Evolutionary conservation across 208 protist genomes (phyloP), one percentile per base, ranked within the genome.

Genomic region (Acanthamoeba culbertsoni): DNA sequence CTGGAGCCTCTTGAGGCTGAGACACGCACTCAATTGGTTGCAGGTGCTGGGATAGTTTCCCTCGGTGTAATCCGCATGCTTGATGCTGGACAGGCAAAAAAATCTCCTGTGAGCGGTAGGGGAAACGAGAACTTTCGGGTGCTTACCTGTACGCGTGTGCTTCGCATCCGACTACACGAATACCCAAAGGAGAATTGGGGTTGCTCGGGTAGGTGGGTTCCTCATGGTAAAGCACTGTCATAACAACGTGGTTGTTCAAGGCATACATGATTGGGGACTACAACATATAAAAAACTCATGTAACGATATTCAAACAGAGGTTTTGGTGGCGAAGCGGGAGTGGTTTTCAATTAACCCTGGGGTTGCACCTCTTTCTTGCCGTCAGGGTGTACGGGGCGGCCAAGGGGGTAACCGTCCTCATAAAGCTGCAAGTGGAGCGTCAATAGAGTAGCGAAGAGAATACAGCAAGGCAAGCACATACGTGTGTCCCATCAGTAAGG

Each of bases 141-240:
- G n/a, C n/a, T n/a, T n/a, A 65, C 37, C 92, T 95, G n/a, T 51
- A 18, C 28, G 97, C 94, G 18, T 93, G 37, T 0, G 97, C 94
- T 48, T 97, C 95, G 51, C 98, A 98, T 43, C 96, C 96, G 20
- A 98, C 97, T 35, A 98, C 95, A 42, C 96, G 89, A 12, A 75
- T 91, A 0, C 35, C 45, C 51, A 59, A 23, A 14, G 51, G 51
- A n/a, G 51, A 59, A 23, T 59, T 59, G 31, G 16, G 35, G n/a
- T n/a, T n/a, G n/a, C 23, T 14, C 73, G 7, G 48, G 2, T 84
- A 18, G 43, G 75, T 26, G 35, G 35, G 79, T 68, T 86, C 51
- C 45, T 57, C 33, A 43, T 97, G 95, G 65, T 96, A 96, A 0
- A 40, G 10, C 16, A 97, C 40, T 8, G 1, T 93, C 26, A 98